phyloP scores from a whole-genome alignment of 331 rosid genomes.

The Stylosanthes scabra region DNA sequence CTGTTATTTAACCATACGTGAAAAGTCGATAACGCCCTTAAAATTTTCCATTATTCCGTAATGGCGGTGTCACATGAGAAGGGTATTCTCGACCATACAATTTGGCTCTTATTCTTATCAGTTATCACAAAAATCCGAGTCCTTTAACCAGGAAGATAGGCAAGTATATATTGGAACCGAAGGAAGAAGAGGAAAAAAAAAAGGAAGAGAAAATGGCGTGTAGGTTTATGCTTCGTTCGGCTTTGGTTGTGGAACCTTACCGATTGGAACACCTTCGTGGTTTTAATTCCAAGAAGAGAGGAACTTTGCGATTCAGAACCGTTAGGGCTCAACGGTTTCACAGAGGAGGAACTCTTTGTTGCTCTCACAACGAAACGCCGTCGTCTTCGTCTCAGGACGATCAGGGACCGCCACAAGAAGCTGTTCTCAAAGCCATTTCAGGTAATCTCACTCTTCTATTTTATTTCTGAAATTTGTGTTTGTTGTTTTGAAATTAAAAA shows the following conservation, averaged over 20 bases:
- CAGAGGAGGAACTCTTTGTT: constrained; percentile 46
- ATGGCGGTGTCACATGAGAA: background rate
- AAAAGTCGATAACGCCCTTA: constrained; percentile 38
- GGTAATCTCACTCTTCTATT: constrained; percentile 45
- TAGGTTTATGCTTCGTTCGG: constrained; percentile 66
- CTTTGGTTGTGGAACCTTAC: constrained; percentile 59
- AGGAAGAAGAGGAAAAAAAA: background rate
- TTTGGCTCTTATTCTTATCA: constrained; percentile 37
- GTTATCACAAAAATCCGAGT: constrained; percentile 42
- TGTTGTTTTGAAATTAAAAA: background rate
- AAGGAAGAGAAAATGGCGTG: constrained; percentile 63
- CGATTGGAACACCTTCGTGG: constrained; percentile 54
- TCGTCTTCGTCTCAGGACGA: constrained; percentile 65
- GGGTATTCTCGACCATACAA: constrained; percentile 37
- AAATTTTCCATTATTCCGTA: background rate
- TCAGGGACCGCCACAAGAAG: constrained; percentile 96
- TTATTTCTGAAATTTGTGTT: background rate
- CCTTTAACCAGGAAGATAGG: background rate
- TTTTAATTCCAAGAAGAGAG: constrained; percentile 27
- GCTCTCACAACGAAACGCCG: constrained; percentile 60
- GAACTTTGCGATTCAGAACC: constrained; percentile 42
- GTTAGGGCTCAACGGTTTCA: constrained; percentile 52
- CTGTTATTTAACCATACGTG: background rate
- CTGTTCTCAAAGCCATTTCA: constrained; percentile 92
- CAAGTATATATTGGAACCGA: background rate